These are phyloP conservation scores for Coprinopsis cinerea DNA, from an alignment of 768 basidiomycete genomes.

Conservation along the genomic window DNA sequence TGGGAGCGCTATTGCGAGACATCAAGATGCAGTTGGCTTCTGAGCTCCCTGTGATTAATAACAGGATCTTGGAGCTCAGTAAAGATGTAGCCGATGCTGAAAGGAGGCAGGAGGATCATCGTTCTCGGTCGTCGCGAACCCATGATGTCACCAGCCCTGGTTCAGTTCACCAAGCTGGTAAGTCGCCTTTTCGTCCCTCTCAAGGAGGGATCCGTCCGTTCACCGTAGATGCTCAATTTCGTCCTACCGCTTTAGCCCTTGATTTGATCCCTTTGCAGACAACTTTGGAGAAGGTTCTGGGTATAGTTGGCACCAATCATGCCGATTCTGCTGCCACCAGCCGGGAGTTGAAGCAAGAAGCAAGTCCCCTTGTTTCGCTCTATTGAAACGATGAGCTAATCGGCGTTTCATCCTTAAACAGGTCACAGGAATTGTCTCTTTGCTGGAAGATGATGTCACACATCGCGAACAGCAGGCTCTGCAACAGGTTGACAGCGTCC, in stretches of 20 bases:
- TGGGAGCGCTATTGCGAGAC: background rate
- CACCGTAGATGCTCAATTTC: no score
- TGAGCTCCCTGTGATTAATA: conserved; percentile 30
- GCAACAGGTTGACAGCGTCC: conserved; percentile 68
- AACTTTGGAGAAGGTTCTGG: conserved; percentile 15
- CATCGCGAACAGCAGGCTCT: conserved; percentile 46
- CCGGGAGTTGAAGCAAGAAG: conserved; percentile 12
- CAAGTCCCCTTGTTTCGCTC: background rate
- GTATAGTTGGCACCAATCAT: background rate
- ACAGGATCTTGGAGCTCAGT: conserved; percentile 18
- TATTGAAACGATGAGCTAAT: background rate
- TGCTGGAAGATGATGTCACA: conserved; percentile 43
- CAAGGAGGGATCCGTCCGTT: no score
- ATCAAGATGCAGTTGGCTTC: conserved; percentile 26
- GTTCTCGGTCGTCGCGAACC: background rate
- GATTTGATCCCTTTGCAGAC: conserved; percentile 9
- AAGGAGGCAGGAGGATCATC: no score
- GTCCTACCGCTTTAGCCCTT: no score
- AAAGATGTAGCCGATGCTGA: background rate
- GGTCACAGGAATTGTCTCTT: conserved; percentile 9
- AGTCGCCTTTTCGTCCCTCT: background rate
- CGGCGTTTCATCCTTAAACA: background rate
- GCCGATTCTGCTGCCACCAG: conserved; percentile 3
- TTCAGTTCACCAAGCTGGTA: background rate
- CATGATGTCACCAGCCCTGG: background rate